These are phyloP conservation scores for Colletotrichum sojae DNA, from an alignment of 2,329 filamentous ascomycete species.

Conservation along the genomic window DNA sequence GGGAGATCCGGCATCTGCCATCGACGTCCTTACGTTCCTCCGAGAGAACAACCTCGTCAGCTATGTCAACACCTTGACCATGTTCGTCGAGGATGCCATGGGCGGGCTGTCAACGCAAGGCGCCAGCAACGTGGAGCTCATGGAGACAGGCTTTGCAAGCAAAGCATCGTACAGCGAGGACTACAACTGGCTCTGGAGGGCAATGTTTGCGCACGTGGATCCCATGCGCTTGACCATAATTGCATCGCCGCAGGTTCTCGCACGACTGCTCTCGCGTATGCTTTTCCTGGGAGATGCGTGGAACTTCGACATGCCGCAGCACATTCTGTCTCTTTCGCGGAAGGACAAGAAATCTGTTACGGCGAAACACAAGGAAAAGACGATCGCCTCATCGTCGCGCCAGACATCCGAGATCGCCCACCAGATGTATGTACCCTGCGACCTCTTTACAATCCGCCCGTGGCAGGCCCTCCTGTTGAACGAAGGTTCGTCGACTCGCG, in stretches of 20 bases:
- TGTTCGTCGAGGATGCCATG: slow-evolving; percentile 51
- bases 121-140: slow-evolving; percentile 29
- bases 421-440: slow-evolving; percentile 45
- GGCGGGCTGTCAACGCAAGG: slow-evolving; percentile 15
- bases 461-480: slow-evolving; percentile 80
- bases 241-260: slow-evolving; percentile 74
- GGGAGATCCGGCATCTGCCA: slow-evolving; percentile 42
- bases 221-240: slow-evolving; percentile 69
- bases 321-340: slow-evolving; percentile 68
- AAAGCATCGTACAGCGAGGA: slow-evolving; percentile 42
- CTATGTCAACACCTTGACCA: slow-evolving; percentile 58
- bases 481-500: slow-evolving; percentile 81
- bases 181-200: slow-evolving; percentile 67
- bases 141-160: slow-evolving; percentile 30
- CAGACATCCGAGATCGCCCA: not conserved
- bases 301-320: slow-evolving; percentile 75
- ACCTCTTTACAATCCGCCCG: slow-evolving; percentile 70
- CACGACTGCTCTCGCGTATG: slow-evolving; percentile 70
- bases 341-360: slow-evolving; percentile 26
- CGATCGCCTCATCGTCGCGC: not conserved
- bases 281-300: slow-evolving; percentile 72
- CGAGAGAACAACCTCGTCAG: slow-evolving; percentile 52
- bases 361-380: not conserved
- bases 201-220: slow-evolving; percentile 67
- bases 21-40: slow-evolving; percentile 59